phyloP scores from a whole-genome alignment of 306 rosid genomes.

The Mimosa pudica region DNA sequence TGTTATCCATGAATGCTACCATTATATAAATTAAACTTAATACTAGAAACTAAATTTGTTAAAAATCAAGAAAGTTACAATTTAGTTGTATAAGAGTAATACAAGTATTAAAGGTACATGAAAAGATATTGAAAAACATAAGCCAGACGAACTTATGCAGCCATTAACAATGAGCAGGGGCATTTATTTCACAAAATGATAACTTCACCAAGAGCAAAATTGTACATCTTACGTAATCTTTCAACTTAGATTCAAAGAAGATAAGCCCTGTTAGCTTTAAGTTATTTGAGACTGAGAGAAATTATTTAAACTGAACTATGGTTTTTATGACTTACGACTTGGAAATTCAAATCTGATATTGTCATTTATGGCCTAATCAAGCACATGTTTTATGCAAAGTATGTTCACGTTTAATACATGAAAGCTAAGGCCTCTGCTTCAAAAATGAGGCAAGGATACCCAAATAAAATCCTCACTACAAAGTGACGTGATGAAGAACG shows the following conservation, averaged over 20 bases:
- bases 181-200: constrained; percentile 4
- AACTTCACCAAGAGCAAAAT: neutral
- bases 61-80: neutral
- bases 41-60: neutral
- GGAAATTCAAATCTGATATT: neutral
- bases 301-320: neutral
- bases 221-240: neutral
- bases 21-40: neutral
- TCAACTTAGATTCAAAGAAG: neutral
- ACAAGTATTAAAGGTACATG: neutral
- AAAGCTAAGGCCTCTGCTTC: neutral
- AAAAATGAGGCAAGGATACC: neutral
- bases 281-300: neutral
- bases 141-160: neutral
- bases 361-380: neutral
- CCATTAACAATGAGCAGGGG: neutral
- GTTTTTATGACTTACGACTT: neutral
- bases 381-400: neutral
- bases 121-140: neutral
- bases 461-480: neutral
- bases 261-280: neutral
- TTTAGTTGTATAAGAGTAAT: neutral
- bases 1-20: constrained; percentile 14
- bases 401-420: neutral
- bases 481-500: neutral